Evolutionary conservation across 108 stramenopile genomes (phyloP).

Genomic region (Cyclotella baltica): DNA sequence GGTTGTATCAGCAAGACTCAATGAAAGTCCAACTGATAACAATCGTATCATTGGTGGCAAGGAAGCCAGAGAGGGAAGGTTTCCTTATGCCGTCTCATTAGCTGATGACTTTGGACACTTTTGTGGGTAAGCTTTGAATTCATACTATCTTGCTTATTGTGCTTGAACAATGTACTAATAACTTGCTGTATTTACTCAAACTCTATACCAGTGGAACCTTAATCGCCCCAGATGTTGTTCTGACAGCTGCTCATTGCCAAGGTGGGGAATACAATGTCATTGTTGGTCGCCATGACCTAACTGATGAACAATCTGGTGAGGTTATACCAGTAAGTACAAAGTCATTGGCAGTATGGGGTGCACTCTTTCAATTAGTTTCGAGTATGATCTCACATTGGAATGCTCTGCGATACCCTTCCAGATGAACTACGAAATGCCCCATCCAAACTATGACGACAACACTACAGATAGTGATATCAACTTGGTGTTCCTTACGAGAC

Average conservation of each 20-base stretch:
- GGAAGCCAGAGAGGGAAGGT: not conserved
- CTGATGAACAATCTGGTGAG: not conserved
- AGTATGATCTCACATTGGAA: no score
- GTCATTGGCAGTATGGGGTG: no score
- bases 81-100: slow-evolving; percentile 19
- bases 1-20: not conserved
- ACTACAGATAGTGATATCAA: slow-evolving; percentile 25
- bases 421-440: not conserved
- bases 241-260: slow-evolving; percentile 37
- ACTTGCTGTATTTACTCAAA: not conserved
- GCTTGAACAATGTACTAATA: no score
- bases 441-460: slow-evolving; percentile 11
- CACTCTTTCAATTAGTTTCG: no score
- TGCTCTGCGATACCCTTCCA: not conserved
- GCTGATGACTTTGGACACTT: slow-evolving; percentile 33
- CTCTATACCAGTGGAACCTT: slow-evolving; percentile 30
- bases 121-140: no score
- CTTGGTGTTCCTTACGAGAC: slow-evolving; percentile 14
- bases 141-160: no score
- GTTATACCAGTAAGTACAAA: slow-evolving; percentile 9
- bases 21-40: not conserved
- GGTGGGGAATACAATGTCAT: slow-evolving; percentile 19
- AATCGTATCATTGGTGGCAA: slow-evolving; percentile 10
- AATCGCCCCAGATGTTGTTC: slow-evolving; percentile 22
- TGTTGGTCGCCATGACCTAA: slow-evolving; percentile 21